These are phyloP conservation scores for Erythrophleum fordii DNA, from an alignment of 306 rosid genomes.

Conservation along the genomic window DNA sequence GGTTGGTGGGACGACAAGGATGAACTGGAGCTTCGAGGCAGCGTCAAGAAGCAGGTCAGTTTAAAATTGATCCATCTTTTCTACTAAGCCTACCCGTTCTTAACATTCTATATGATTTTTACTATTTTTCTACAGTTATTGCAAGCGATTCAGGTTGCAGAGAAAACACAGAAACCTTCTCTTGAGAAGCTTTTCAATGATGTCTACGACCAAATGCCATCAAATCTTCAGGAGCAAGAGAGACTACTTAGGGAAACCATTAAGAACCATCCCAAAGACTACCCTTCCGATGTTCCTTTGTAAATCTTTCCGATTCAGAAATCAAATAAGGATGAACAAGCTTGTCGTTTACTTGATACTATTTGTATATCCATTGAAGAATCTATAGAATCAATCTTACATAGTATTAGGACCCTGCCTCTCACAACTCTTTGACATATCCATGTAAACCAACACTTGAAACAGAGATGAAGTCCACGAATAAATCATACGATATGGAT, in stretches of 20 bases:
- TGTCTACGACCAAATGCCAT: constrained; percentile 60
- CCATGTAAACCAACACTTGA: constrained; percentile 11
- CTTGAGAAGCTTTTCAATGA: constrained; percentile 62
- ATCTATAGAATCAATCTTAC: too few species aligned
- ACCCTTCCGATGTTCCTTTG: constrained; percentile 70
- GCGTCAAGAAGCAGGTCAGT: constrained; percentile 61
- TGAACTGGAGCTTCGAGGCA: constrained; percentile 58
- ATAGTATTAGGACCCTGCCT: not conserved
- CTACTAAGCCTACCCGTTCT: constrained; percentile 11
- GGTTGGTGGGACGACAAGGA: constrained; percentile 65
- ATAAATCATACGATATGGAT: not conserved
- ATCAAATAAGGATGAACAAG: not conserved
- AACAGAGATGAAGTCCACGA: not conserved
- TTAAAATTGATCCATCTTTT: not conserved
- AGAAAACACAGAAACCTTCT: constrained; percentile 66
- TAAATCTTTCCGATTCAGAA: constrained; percentile 42
- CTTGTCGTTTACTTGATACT: not conserved
- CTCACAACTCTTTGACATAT: not conserved
- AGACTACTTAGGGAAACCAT: constrained; percentile 50
- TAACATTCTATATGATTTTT: constrained; percentile 20
- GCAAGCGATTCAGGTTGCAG: constrained; percentile 67
- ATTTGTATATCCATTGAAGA: not conserved
- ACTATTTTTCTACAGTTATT: constrained; percentile 48
- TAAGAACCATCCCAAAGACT: constrained; percentile 53
- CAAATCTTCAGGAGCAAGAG: constrained; percentile 71